phyloP scores from a whole-genome alignment of 1,284 basidiomycete genomes.

The Grifola frondosa region DNA sequence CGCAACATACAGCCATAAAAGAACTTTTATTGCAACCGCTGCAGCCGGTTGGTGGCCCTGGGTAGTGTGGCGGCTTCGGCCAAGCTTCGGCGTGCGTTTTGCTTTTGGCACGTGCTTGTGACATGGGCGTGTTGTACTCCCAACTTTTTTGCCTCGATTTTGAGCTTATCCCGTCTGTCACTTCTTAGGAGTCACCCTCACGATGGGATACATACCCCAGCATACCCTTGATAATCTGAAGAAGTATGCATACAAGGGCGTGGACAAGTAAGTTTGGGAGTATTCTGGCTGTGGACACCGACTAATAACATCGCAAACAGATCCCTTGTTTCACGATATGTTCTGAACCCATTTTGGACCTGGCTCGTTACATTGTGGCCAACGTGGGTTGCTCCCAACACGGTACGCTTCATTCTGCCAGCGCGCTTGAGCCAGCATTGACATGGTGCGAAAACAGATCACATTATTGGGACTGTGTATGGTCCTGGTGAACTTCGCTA shows the following conservation, averaged over 20 bases:
- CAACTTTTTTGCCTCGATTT: no score
- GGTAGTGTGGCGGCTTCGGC: no score
- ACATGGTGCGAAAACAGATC: constrained; percentile 50
- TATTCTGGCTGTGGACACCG: not conserved
- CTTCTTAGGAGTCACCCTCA: no score
- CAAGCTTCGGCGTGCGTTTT: no score
- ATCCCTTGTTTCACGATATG: constrained; percentile 74
- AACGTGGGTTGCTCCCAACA: constrained; percentile 85
- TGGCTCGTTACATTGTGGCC: constrained; percentile 95
- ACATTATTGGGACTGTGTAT: constrained; percentile 82
- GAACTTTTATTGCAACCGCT: no score
- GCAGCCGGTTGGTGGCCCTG: no score
- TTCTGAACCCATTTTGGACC: constrained; percentile 92
- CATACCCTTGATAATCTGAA: constrained; percentile 62
- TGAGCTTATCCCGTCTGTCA: no score
- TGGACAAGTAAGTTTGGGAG: constrained; percentile 60
- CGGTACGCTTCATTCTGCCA: constrained; percentile 49
- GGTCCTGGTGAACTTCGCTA: constrained; percentile 83
- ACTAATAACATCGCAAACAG: constrained; percentile 37
- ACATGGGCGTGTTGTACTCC: no score
- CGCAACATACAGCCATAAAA: no score
- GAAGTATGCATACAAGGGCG: constrained; percentile 67
- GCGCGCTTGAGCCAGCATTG: not conserved
- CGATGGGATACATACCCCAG: constrained; percentile 54
- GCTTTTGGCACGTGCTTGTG: no score